Evolutionary conservation across 164 flowering plant species (phyloP).

Genomic region (Warburgia ugandensis): DNA sequence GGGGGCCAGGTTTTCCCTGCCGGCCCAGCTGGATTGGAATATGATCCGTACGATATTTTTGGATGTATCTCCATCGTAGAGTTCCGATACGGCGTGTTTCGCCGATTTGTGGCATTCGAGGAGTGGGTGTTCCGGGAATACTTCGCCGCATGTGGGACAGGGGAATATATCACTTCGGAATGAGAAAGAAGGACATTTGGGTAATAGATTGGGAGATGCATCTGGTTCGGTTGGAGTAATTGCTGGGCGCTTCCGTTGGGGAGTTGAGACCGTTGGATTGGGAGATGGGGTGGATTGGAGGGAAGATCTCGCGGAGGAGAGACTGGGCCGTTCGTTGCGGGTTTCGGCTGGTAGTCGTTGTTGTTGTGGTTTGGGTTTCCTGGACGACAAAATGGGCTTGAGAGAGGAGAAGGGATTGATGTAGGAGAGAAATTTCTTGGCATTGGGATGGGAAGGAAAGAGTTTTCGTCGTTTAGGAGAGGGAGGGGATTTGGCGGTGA

Average conservation of each 20-base stretch:
- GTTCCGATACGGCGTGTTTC: slow-evolving; percentile 75
- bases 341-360: background rate
- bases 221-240: slow-evolving; percentile 23
- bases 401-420: slow-evolving; percentile 33
- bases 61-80: slow-evolving; percentile 57
- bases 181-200: slow-evolving; percentile 22
- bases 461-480: slow-evolving; percentile 24
- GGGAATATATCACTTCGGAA: slow-evolving; percentile 60
- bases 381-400: slow-evolving; percentile 36
- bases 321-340: background rate
- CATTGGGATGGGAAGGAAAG: slow-evolving; percentile 6
- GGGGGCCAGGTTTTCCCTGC: slow-evolving; percentile 3
- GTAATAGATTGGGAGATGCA: slow-evolving; percentile 19
- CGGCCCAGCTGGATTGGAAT: slow-evolving; percentile 62
- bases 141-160: slow-evolving; percentile 66
- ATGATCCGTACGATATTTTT: slow-evolving; percentile 69
- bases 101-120: slow-evolving; percentile 60
- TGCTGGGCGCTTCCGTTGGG: slow-evolving; percentile 11
- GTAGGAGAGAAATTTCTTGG: slow-evolving; percentile 25
- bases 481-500: slow-evolving; percentile 13
- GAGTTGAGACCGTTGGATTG: background rate
- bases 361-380: background rate
- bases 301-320: slow-evolving; percentile 7
- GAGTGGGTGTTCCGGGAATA: slow-evolving; percentile 39
- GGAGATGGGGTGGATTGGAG: slow-evolving; percentile 9